Base-by-base conservation (phyloP, 495 filamentous ascomycete genomes). In the Glarea lozoyensis region DNA sequence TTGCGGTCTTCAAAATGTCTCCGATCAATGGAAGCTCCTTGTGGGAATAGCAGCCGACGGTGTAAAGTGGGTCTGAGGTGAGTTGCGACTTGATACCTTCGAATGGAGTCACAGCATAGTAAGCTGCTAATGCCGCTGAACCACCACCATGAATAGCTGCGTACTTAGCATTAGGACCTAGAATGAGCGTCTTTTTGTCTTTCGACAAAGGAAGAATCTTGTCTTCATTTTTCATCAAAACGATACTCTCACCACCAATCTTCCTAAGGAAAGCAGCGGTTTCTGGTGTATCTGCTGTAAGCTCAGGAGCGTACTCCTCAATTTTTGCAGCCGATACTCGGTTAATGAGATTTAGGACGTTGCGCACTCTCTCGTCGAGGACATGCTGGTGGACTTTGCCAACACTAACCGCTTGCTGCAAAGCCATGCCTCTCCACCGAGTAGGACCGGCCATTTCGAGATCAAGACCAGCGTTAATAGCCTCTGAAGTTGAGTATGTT, bases 391-490 rank as follows among this genome's bases (percentile, higher is more conserved):
- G 61, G 22, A 81, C 70, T 55, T 79, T 80, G 43, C 73, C 69
- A 1, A 72, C 69, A 0, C 66, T 67, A 12, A 78, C 69, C 32
- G 75, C 74, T 47, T 81, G 77, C 19, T 65, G 64, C 36, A 82
- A 68, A 35, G 72, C 58, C 27, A 70, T 67, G 20, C 79, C 81
- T 36, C 82, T 66, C 68, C 79, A 85, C 42, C 71, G 67, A 1
- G 82, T 67, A 24, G 78, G 75, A 5, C 82, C 81, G 2, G 82
- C 81, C 82, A 86, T 86, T 55, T 87, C 82, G 10, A 88, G 60
- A 54, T 86, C 81, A 4, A 85, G 65, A 7, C 83, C 83, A 27
- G 83, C 83, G 35, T 76, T 72, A 17, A 78, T 67, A 5, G 81
- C 73, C n/a, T 75, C 77, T 1, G 73, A 72, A 9, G 78, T 83